Base-by-base conservation (phyloP, 257 asterid species). In the Linaria vulgaris region DNA sequence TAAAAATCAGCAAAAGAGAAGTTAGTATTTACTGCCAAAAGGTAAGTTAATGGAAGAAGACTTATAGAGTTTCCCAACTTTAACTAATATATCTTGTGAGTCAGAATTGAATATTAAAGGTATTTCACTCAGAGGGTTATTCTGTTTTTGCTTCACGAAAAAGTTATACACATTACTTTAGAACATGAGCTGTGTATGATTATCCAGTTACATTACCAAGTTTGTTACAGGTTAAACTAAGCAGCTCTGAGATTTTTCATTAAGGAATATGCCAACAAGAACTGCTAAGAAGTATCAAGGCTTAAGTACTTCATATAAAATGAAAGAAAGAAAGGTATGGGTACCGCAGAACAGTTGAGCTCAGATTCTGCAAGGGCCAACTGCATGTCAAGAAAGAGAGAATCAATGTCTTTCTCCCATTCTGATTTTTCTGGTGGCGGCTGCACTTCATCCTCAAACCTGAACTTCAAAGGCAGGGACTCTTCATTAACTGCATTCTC, bases 391-490 rank as follows among this genome's bases (percentile, higher is more conserved):
- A 41, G 24, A 52, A 80, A 91, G 22, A 88, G 79, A 6, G 67
- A 54, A 0, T 85, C 91, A 9, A 69, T 54, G 54, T 76, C 76
- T 45, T 69, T 70, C 63, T 91, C 80, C 79, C 76, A 69, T 24
- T 79, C 88, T 10, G 77, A 56, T 74, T 84, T 82, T 72, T 82
- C 79, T 0, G 25, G 74, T 2, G 76, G 76, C 22, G 68, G 68
- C 61, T 59, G 70, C 59, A 69, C 75, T 64, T 83, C 84, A 20
- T 85, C 96, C 65, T 76, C 82, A 20, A 88, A 85, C 63, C 73
- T 56, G 51, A 91, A 91, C 68, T 55, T 78, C 27, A 69, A 9
- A 8, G 82, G 91, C 48, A 83, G 79, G 3, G 52, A 20, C 12
- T 16, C 20, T 16, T 64, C 56, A 48, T 43, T 23, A 5, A 27